Conservation (phyloP, 345 rosid species). For the Orychophragmus violaceus region DNA sequence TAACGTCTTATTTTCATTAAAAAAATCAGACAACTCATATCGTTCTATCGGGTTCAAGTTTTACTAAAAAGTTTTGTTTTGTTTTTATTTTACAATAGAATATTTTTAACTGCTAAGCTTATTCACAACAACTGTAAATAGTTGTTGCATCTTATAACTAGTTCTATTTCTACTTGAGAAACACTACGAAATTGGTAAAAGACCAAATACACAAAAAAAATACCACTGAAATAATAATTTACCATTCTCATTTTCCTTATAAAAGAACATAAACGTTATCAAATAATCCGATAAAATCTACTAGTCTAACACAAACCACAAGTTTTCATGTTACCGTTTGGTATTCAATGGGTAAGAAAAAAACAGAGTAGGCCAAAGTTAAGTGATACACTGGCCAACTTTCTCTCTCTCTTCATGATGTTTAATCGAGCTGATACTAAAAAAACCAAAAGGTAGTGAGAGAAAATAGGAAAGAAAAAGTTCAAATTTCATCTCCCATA, state of each 20-base stretch:
- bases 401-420: slow-evolving; percentile 29
- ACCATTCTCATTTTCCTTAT: no score
- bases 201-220: neutral
- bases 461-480: slow-evolving; percentile 3
- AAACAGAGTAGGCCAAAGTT: slow-evolving; percentile 15
- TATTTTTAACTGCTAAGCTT: neutral
- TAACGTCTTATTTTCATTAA: neutral
- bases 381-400: slow-evolving; percentile 47
- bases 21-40: neutral
- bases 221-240: neutral
- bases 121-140: neutral
- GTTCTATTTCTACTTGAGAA: neutral
- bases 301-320: neutral
- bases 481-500: slow-evolving; percentile 13
- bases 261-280: neutral
- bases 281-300: neutral
- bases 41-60: neutral
- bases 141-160: neutral
- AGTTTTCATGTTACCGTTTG: slow-evolving; percentile 18
- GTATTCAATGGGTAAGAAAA: neutral
- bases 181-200: neutral
- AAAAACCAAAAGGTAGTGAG: slow-evolving; percentile 16
- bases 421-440: neutral
- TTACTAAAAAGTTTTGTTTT: neutral
- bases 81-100: neutral